A percentile compares a stretch with the other conserved stretches of the same genome.
Evolutionary conservation across 176 grass and related monocot species (phyloP).

Genomic region (Thinopyrum elongatum): DNA sequence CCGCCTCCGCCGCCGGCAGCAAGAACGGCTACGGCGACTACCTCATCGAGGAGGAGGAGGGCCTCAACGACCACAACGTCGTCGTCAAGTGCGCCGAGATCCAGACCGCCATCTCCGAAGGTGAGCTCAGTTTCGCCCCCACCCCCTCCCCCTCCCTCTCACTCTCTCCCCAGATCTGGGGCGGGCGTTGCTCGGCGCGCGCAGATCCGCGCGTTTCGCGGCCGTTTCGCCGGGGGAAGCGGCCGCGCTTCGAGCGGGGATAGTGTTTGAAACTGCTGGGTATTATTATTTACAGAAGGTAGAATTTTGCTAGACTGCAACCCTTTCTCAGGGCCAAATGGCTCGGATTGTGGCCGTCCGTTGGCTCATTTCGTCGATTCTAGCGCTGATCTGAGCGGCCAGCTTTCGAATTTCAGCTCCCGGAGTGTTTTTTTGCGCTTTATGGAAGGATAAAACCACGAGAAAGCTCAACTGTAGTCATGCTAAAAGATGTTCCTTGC

Average conservation of each 20-base stretch:
- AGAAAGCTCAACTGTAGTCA: not conserved
- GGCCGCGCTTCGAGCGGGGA: not conserved
- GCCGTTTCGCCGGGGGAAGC: not conserved
- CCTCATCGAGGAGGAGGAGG: constrained; percentile 96
- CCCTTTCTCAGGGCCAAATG: not conserved
- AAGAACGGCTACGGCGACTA: constrained; percentile 65
- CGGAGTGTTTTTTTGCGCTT: not conserved
- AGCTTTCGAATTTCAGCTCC: constrained; percentile 10
- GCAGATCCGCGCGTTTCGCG: constrained; percentile 32
- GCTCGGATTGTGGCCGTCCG: not conserved
- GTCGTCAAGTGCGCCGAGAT: constrained; percentile 90
- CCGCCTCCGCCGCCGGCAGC: constrained; percentile 22
- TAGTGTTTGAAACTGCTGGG: not conserved
- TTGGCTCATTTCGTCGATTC: not conserved
- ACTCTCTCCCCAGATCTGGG: constrained; percentile 31
- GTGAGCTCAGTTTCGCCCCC: constrained; percentile 15
- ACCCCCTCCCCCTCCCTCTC: not conserved
- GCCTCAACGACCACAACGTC: constrained; percentile 90
- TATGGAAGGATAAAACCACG: not conserved
- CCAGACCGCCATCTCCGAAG: constrained; percentile 85
- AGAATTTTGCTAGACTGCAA: not conserved
- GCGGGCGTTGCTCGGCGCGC: not conserved
- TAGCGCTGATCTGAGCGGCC: not conserved
- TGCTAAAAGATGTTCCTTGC: not conserved
- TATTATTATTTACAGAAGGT: not conserved